phyloP scores from a whole-genome alignment of 805 yeast species.

The Debaryomyces tyrocola region DNA sequence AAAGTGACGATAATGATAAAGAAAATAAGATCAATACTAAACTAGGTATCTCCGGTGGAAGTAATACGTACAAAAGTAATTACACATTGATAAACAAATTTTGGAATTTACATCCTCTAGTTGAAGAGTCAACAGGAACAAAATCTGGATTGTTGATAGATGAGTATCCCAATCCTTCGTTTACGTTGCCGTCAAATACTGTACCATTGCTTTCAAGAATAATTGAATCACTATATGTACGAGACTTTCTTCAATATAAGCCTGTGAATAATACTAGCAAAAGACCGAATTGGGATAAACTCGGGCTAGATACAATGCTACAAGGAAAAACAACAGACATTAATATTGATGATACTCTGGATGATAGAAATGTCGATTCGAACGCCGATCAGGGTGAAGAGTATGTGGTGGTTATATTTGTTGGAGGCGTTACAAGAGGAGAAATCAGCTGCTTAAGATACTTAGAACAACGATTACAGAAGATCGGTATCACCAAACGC shows the following conservation, averaged over 20 bases:
- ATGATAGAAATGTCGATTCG: conserved; percentile 16
- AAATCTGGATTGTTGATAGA: conserved; percentile 12
- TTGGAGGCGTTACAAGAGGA: conserved; percentile 87
- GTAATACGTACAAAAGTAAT: conserved; percentile 28
- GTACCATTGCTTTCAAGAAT: conserved; percentile 75
- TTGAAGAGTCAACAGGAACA: conserved; percentile 19
- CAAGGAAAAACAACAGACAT: conserved; percentile 40
- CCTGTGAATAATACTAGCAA: conserved; percentile 34
- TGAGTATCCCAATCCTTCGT: conserved; percentile 51
- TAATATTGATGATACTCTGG: conserved; percentile 30
- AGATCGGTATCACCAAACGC: conserved; percentile 27
- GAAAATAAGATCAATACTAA: conserved; percentile 13
- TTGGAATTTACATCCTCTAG: conserved; percentile 49
- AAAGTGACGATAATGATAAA: conserved; percentile 10
- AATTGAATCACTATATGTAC: conserved; percentile 63
- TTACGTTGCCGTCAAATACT: conserved; percentile 72
- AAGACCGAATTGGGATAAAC: conserved; percentile 47
- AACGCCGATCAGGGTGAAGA: conserved; percentile 13
- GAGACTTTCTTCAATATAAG: conserved; percentile 49
- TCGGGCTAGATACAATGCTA: conserved; percentile 40
- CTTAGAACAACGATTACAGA: conserved; percentile 48
- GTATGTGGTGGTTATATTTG: conserved; percentile 49
- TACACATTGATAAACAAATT: conserved; percentile 40
- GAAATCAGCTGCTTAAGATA: conserved; percentile 74
- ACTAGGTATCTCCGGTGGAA: conserved; percentile 35